Base-by-base conservation (phyloP, 805 yeast species). In the Wickerhamiella azyma region DNA sequence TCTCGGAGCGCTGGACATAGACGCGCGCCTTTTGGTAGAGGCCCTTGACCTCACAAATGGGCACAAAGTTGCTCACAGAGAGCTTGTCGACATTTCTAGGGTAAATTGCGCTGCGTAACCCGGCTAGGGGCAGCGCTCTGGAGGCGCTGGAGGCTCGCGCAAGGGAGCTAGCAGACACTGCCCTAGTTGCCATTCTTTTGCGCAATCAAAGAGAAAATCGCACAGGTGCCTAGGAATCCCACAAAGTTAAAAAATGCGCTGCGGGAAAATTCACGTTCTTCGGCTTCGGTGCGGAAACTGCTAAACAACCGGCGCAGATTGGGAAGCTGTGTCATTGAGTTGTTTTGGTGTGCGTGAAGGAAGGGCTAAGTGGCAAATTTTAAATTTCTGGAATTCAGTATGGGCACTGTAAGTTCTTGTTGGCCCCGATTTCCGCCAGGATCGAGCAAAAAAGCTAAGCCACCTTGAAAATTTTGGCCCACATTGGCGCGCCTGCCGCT, bases 251-350 rank as follows among this genome's bases (percentile, higher is more conserved):
- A 63, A 50, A 62, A 63, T 1, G 94, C 94, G 51, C 73, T 70
- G 41, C 95, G 66, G 0, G 94, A 82, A 54, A 76, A 80, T 44
- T 69, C 66, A 43, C 88, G 66, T 59, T 85, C 94, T 55, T 85
- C 94, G 53, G 85, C 94, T 51, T 84, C 94, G 2, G 92, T 75
- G 16, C 95, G 65, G 57, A 85, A 84, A 4, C 92, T 80, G 18
- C 86, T 77, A 58, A 85, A 85, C 37, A 85, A 79, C 48, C 84
- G 67, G 41, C 94, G 65, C 37, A 85, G 74, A 56, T 85, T 84
- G 38, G 83, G 85, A 38, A 85, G 66, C 21, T 42, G 24, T 26
- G 26, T 29, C 40, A 42, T 42, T 32, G n/a, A n/a, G 18, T 36
- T 18, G 9, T n/a, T n/a, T 7, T 7, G 24, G 28, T 13, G 24